A percentile compares a stretch with the other conserved stretches of the same genome.
Evolutionary conservation across 176 grass and related monocot species (phyloP).

Genomic region (Rhynchospora pubera): DNA sequence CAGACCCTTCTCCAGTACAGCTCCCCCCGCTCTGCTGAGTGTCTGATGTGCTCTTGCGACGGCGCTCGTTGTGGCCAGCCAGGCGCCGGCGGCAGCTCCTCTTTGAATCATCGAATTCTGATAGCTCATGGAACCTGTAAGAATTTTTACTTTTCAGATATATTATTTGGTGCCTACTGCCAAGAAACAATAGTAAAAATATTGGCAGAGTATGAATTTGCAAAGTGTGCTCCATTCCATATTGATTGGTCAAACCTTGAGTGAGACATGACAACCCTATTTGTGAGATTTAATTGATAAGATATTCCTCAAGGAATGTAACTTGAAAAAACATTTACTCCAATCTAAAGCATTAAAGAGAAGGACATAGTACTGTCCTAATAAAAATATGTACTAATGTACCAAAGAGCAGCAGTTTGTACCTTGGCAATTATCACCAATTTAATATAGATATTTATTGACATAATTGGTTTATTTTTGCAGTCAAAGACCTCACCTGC

Average conservation of each 20-base stretch:
- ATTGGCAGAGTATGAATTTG: not conserved
- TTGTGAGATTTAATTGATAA: not conserved
- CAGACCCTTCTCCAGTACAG: slow-evolving; percentile 37
- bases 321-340: slow-evolving; percentile 5
- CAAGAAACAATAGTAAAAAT: not conserved
- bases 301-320: not conserved
- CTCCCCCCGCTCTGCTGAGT: slow-evolving; percentile 28
- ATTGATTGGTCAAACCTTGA: not conserved
- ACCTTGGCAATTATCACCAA: not conserved
- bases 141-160: not conserved
- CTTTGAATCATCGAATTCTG: slow-evolving; percentile 76
- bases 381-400: not conserved
- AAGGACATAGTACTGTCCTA: not conserved
- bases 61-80: slow-evolving; percentile 86
- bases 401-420: not conserved
- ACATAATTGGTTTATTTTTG: not conserved
- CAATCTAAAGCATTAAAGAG: not conserved
- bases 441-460: not conserved
- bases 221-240: not conserved
- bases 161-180: not conserved
- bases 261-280: not conserved
- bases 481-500: not conserved
- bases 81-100: slow-evolving; percentile 82
- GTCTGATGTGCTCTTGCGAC: slow-evolving; percentile 69
- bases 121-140: slow-evolving; percentile 81